Evolutionary conservation across 208 protist species (phyloP).

Genomic region (Trypanosoma congolense): DNA sequence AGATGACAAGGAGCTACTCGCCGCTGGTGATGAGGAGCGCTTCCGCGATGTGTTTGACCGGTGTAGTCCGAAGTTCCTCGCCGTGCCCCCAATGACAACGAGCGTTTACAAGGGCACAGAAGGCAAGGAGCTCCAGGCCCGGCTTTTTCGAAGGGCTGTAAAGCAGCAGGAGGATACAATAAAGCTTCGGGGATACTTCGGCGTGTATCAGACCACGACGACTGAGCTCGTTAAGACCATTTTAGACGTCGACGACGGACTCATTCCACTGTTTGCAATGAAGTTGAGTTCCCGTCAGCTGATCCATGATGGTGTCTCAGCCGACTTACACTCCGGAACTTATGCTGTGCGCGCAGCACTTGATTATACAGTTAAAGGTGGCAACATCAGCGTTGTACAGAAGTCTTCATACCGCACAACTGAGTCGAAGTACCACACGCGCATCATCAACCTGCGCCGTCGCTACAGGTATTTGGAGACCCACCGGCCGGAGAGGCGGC

Average conservation of each 20-base stretch:
- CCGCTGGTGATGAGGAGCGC: conserved; percentile 78
- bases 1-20: conserved; percentile 80
- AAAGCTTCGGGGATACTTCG: conserved; percentile 84
- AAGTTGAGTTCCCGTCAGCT: conserved; percentile 83
- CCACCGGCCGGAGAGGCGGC: conserved; percentile 26
- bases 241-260: conserved; percentile 78
- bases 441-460: conserved; percentile 63
- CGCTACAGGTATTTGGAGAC: conserved; percentile 40
- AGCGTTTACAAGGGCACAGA: conserved; percentile 67
- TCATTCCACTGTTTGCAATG: conserved; percentile 74
- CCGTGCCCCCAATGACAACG: conserved; percentile 49
- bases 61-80: conserved; percentile 88
- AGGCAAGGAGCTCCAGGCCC: conserved; percentile 82
- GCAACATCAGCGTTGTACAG: conserved; percentile 80
- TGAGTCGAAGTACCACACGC: conserved; percentile 67
- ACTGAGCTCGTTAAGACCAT: conserved; percentile 74
- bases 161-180: conserved; percentile 89
- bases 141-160: conserved; percentile 84
- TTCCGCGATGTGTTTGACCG: conserved; percentile 89
- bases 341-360: conserved; percentile 70
- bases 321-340: conserved; percentile 66
- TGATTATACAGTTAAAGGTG: conserved; percentile 77
- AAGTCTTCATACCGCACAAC: conserved; percentile 64
- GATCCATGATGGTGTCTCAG: conserved; percentile 79
- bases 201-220: conserved; percentile 86